A percentile compares a stretch with the other conserved stretches of the same genome.
These are phyloP conservation scores for Diplodia corticola DNA, from an alignment of 2,329 filamentous ascomycete species.

Conservation along the genomic window DNA sequence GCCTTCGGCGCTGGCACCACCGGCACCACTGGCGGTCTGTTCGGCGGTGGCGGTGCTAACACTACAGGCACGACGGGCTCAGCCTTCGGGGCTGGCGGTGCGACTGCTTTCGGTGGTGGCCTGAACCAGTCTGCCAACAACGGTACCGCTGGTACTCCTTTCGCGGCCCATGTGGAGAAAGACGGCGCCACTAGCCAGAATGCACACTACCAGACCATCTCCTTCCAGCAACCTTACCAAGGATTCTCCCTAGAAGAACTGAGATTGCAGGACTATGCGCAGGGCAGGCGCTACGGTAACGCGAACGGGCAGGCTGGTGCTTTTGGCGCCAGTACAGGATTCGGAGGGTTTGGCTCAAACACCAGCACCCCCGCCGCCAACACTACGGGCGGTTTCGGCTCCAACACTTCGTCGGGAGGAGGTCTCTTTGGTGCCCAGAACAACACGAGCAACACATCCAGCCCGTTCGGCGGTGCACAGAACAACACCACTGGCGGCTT, in stretches of 20 bases:
- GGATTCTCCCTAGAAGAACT: slow-evolving; percentile 81
- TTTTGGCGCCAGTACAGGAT: slow-evolving; percentile 69
- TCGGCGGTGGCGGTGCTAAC: slow-evolving; percentile 41
- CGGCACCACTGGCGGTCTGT: slow-evolving; percentile 31
- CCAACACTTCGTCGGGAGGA: slow-evolving; percentile 41
- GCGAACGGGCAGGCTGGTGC: slow-evolving; percentile 76
- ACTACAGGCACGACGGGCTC: slow-evolving; percentile 24
- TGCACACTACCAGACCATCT: slow-evolving; percentile 74
- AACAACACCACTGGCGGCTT: slow-evolving; percentile 34
- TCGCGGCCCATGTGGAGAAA: slow-evolving; percentile 71
- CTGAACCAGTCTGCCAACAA: slow-evolving; percentile 53
- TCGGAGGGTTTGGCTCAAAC: slow-evolving; percentile 49
- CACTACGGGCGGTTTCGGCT: slow-evolving; percentile 50
- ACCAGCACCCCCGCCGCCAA: slow-evolving; percentile 38
- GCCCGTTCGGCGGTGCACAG: slow-evolving; percentile 25
- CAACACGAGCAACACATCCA: slow-evolving; percentile 37
- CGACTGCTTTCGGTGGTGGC: slow-evolving; percentile 45
- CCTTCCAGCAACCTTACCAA: slow-evolving; percentile 76
- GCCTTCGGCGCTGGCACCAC: slow-evolving; percentile 51
- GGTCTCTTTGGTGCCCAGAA: slow-evolving; percentile 43
- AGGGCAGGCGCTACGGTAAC: slow-evolving; percentile 82
- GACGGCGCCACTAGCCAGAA: slow-evolving; percentile 56
- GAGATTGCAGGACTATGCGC: slow-evolving; percentile 77
- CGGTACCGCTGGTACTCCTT: slow-evolving; percentile 67
- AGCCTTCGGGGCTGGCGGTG: slow-evolving; percentile 44